These are phyloP conservation scores for Mycena sanguinolenta DNA, from an alignment of 768 basidiomycete species.

Conservation along the genomic window DNA sequence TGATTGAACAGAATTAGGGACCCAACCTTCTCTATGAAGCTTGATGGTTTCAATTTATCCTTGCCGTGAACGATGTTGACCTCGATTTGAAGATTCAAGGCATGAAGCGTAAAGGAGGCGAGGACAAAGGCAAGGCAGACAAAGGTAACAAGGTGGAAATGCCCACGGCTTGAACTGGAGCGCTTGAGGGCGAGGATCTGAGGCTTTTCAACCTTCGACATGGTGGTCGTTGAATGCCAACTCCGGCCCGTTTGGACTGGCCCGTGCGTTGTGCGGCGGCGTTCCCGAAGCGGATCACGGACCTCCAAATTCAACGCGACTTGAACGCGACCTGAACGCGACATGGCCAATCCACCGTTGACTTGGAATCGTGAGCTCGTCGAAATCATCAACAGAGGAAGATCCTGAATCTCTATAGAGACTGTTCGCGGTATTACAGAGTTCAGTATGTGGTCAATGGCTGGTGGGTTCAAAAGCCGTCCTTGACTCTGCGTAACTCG, in stretches of 20 bases:
- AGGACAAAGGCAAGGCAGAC: constrained; percentile 4
- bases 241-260: no score
- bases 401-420: constrained; percentile 56
- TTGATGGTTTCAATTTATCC: not conserved
- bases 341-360: constrained; percentile 39
- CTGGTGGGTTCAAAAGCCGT: not conserved
- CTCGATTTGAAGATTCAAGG: constrained; percentile 22
- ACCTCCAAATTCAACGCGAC: not conserved
- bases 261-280: no score
- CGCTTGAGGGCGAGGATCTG: not conserved
- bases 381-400: not conserved
- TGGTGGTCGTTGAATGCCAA: not conserved
- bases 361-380: constrained; percentile 54
- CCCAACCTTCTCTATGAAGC: constrained; percentile 3
- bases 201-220: constrained; percentile 1
- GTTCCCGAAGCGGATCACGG: not conserved
- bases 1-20: no score
- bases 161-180: not conserved
- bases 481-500: not conserved
- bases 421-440: constrained; percentile 74
- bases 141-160: not conserved
- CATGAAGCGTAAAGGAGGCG: not conserved
- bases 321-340: not conserved
- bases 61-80: constrained; percentile 21
- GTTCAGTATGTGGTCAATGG: constrained; percentile 66